A percentile compares a stretch with the other conserved stretches of the same genome.
phyloP scores from a whole-genome alignment of 345 rosid genomes.

The Eucalyptus albens region DNA sequence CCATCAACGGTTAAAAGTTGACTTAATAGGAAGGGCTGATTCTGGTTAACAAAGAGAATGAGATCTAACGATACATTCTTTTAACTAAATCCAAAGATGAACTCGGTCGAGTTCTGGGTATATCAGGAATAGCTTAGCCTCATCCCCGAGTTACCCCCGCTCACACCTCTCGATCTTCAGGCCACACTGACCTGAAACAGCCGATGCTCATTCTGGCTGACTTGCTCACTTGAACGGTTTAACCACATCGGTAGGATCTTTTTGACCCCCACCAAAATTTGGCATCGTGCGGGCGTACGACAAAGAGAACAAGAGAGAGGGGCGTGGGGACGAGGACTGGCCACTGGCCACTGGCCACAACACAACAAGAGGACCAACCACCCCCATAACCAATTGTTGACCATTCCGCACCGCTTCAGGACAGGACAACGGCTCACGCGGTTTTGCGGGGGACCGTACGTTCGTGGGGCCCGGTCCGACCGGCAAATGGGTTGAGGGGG shows the following conservation, averaged over 20 bases:
- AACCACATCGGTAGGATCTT: background rate
- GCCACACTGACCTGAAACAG: background rate
- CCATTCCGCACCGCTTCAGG: background rate
- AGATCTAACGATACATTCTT: background rate
- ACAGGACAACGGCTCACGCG: background rate
- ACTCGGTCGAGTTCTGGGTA: background rate
- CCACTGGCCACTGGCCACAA: background rate
- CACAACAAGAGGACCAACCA: background rate
- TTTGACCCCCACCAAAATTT: background rate
- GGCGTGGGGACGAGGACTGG: background rate
- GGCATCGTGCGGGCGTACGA: background rate
- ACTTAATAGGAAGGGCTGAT: background rate
- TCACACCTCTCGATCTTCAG: background rate
- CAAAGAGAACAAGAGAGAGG: background rate
- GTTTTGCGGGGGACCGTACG: background rate
- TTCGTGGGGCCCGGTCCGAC: background rate
- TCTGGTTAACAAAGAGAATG: background rate
- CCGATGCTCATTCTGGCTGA: background rate
- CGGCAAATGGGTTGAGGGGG: background rate
- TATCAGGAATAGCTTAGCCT: background rate
- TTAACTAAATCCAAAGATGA: background rate
- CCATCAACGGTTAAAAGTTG: background rate
- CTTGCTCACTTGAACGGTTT: background rate
- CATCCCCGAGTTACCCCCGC: background rate
- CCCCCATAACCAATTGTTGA: background rate